phyloP scores from a whole-genome alignment of 371 early-diverging fungal species.

The Apophysomyces variabilis region DNA sequence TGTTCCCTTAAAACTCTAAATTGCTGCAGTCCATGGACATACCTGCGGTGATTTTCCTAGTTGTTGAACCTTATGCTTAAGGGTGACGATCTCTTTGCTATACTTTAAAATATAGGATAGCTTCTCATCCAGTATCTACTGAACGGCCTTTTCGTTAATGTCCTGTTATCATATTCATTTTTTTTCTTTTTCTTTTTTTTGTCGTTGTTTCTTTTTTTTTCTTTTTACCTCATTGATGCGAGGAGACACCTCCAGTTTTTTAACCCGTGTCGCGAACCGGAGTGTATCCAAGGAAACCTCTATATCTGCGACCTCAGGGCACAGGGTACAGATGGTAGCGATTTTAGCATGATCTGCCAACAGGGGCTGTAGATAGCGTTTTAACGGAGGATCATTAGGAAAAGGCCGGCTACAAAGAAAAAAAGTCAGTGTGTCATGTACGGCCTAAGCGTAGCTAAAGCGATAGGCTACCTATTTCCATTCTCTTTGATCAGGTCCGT shows the following conservation, averaged over 20 bases:
- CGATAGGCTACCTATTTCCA: conserved; percentile 33
- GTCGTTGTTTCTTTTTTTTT: not conserved
- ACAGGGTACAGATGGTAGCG: conserved; percentile 82
- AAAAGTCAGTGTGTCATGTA: not conserved
- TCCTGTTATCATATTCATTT: not conserved
- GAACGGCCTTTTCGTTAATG: not conserved
- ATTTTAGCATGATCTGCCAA: conserved; percentile 80
- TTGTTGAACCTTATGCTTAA: not conserved
- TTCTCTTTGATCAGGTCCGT: conserved; percentile 60
- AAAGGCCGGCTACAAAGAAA: not conserved
- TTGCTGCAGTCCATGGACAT: not conserved
- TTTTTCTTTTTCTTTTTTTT: not conserved
- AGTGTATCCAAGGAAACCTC: conserved; percentile 87
- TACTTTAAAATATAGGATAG: conserved; percentile 5
- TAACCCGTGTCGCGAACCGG: conserved; percentile 85
- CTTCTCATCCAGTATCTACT: conserved; percentile 21
- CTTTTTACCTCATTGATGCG: conserved; percentile 21
- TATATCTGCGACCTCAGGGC: conserved; percentile 60
- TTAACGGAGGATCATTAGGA: conserved; percentile 82
- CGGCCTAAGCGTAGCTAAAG: conserved; percentile 28
- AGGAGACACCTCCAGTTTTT: conserved; percentile 53
- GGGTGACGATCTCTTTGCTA: not conserved
- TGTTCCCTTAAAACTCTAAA: not conserved
- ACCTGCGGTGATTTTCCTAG: not conserved
- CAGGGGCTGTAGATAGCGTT: conserved; percentile 83